Base-by-base conservation (phyloP, 2,329 filamentous ascomycete species). In the Penicillium sp. region DNA sequence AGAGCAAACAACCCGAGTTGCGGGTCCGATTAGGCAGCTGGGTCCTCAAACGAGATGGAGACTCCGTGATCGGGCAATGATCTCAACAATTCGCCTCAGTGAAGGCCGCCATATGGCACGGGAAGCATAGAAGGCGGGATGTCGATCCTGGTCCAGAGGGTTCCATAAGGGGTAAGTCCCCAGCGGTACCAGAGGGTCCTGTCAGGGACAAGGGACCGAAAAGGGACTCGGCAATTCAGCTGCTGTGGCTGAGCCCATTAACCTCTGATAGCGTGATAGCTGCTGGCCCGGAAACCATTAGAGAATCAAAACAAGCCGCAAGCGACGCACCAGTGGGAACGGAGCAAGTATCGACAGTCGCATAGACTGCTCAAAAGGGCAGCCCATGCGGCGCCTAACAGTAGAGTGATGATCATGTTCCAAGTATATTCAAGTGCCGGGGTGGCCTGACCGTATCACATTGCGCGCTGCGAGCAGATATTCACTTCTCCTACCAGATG, bases 1-100 rank as follows among this genome's bases (percentile, higher is more conserved):
- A 10, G 17, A 3, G 12, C 26, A 18, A n/a, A 32, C 37, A n/a
- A 15, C 2, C n/a, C 33, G n/a, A 51, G 27, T 21, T 34, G 33
- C 43, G 29, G 23, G n/a, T 40, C 36, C 7, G n/a, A 9, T 36
- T 49, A 40, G 44, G 32, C 43, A 27, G 47, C 46, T 48, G 50
- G 39, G 29, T 48, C 49, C 26, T 46, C 10, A 43, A 24, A 21
- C 18, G 20, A 33, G 36, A 47, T 50, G 34, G 46, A 48, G 37
- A 54, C 46, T 49, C 51, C 50, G 51, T 54, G 45, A 55, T 62
- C 53, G 48, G 48, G 51, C 47, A 52, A 55, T 59, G 51, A 57
- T 40, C 53, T 55, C 51, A 59, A 41, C 18, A 27, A 44, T 46
- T 55, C 41, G 39, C 39, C 23, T 20, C 49, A 27, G 3, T 23